phyloP scores from a whole-genome alignment of 768 basidiomycete species.

The Serendipita vermifera region DNA sequence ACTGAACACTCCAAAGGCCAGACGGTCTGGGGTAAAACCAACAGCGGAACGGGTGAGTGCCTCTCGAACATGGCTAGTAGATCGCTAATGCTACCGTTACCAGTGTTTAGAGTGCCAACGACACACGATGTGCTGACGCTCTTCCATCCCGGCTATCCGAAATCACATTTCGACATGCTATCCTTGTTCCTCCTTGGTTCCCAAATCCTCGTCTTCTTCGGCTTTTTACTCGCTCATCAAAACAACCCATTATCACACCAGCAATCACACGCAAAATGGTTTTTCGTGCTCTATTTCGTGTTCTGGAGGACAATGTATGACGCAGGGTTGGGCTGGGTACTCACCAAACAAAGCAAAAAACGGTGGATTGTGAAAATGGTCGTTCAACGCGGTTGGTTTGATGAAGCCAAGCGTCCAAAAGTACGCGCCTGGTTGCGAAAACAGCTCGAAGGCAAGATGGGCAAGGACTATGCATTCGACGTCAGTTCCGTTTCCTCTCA shows the following conservation, averaged over 20 bases:
- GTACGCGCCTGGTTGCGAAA: constrained; percentile 72
- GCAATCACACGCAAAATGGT: constrained; percentile 36
- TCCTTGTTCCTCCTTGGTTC: constrained; percentile 67
- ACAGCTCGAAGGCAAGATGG: constrained; percentile 88
- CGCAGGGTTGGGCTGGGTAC: constrained; percentile 82
- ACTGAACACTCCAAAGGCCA: background rate
- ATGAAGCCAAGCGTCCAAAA: constrained; percentile 45
- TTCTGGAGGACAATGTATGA: constrained; percentile 93
- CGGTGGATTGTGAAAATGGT: constrained; percentile 84
- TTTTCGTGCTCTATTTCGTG: constrained; percentile 83
- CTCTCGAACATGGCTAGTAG: background rate
- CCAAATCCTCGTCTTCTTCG: constrained; percentile 60
- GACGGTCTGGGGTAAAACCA: constrained; percentile 4
- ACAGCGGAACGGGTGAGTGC: constrained; percentile 4
- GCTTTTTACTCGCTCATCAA: background rate
- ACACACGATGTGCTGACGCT: constrained; percentile 84
- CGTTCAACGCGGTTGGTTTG: constrained; percentile 78
- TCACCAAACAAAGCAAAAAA: constrained; percentile 91
- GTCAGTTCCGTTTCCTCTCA: constrained; percentile 32
- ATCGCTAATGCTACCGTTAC: background rate
- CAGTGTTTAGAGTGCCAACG: constrained; percentile 87
- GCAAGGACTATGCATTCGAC: constrained; percentile 84
- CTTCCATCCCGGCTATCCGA: constrained; percentile 69
- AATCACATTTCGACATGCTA: constrained; percentile 78
- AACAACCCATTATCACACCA: constrained; percentile 33